Evolutionary conservation across 1,139 yeast genomes (phyloP).

Genomic region (Wickerhamiella infanticola): DNA sequence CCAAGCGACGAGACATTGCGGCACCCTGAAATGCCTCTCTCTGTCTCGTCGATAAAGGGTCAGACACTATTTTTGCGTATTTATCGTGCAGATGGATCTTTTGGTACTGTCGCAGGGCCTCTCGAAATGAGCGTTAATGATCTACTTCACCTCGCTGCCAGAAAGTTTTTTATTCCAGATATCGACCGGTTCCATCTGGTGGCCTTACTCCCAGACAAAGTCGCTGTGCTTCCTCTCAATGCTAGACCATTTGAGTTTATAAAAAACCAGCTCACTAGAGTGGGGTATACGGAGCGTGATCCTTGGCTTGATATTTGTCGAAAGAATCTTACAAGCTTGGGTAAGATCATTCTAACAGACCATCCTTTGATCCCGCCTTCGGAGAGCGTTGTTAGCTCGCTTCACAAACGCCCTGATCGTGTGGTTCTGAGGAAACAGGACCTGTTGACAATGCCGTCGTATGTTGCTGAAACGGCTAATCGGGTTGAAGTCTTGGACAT

Average conservation of each 20-base stretch:
- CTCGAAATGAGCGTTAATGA: constrained; percentile 66
- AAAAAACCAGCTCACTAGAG: constrained; percentile 50
- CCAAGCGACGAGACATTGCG: neutral
- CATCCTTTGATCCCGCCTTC: constrained; percentile 47
- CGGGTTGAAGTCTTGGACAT: constrained; percentile 5
- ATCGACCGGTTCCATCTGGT: constrained; percentile 63
- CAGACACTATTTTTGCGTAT: constrained; percentile 37
- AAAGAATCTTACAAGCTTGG: constrained; percentile 72
- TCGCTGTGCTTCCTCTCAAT: constrained; percentile 54
- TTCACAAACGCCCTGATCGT: constrained; percentile 50
- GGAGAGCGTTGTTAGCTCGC: constrained; percentile 47
- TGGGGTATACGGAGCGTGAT: constrained; percentile 72
- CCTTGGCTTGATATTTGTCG: constrained; percentile 67
- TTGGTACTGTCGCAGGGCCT: constrained; percentile 63
- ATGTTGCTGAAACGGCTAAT: neutral
- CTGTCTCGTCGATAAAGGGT: neutral
- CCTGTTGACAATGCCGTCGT: constrained; percentile 1
- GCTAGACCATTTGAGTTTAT: constrained; percentile 73
- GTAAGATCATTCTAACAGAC: constrained; percentile 60
- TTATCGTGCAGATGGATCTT: constrained; percentile 66
- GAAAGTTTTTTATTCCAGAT: constrained; percentile 61
- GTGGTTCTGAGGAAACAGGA: neutral
- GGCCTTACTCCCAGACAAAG: constrained; percentile 64
- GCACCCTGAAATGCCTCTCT: neutral
- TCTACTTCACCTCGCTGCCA: constrained; percentile 47